These are phyloP conservation scores for Platanthera zijinensis DNA, from an alignment of 106 monocot genomes.

Conservation along the genomic window DNA sequence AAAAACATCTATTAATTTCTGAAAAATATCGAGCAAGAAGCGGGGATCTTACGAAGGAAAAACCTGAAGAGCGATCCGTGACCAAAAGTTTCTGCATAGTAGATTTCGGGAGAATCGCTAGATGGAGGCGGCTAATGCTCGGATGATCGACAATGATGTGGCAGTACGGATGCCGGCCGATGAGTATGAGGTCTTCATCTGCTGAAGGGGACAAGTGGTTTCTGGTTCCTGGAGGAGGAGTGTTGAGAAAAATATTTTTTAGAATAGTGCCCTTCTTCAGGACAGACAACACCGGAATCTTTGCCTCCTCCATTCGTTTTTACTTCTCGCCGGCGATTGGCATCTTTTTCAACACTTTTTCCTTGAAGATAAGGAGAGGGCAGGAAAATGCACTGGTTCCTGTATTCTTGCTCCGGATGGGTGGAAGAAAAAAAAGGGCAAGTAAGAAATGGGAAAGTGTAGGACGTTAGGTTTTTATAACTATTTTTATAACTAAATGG, in stretches of 20 bases:
- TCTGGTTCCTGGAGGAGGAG: slow-evolving; percentile 18
- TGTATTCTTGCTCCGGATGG: too few relatives aligned
- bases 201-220: not conserved
- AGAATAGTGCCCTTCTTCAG: slow-evolving; percentile 56
- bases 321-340: not conserved
- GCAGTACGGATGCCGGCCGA: slow-evolving; percentile 94
- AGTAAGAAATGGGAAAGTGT: too few relatives aligned
- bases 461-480: too few relatives aligned
- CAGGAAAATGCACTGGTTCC: not conserved
- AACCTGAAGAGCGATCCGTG: slow-evolving; percentile 72
- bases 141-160: slow-evolving; percentile 86
- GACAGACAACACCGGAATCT: slow-evolving; percentile 70
- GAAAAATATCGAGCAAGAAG: slow-evolving; percentile 1
- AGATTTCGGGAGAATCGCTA: slow-evolving; percentile 39
- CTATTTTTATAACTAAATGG: too few relatives aligned
- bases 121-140: slow-evolving; percentile 90
- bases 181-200: slow-evolving; percentile 34
- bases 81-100: slow-evolving; percentile 29
- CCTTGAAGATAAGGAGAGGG: too few relatives aligned
- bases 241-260: slow-evolving; percentile 85
- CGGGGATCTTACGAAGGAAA: not conserved
- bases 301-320: slow-evolving; percentile 10
- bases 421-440: too few relatives aligned
- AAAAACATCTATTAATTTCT: not conserved
- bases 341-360: not conserved